Base-by-base conservation (phyloP, 2,329 filamentous ascomycete species). In the Coniella vitis region DNA sequence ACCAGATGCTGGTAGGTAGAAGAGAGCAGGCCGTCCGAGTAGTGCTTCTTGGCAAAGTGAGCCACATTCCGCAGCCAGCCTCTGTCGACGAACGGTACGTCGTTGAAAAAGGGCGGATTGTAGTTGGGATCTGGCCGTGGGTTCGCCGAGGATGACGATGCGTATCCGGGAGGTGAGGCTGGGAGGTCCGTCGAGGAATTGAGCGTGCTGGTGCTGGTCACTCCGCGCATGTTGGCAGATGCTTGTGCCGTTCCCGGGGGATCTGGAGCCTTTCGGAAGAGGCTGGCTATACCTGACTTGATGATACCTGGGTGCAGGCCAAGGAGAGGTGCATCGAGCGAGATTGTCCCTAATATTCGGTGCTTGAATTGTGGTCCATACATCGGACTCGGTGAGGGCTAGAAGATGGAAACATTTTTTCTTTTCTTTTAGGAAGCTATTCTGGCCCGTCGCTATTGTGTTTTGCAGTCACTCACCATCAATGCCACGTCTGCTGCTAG, bases 231-330 rank as follows among this genome's bases (percentile, higher is more conserved):
- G 3, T 55, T 49, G 10, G 48, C 42, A 31, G 35, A 55, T 35
- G 20, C 54, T 50, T 60, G 60, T 21, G 53, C 54, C 37, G 56
- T 38, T 38, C 57, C 59, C 17, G 61, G 56, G 4, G 62, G 55
- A 14, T 62, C 60, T 3, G 69, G 62, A 10, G 70, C 65, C 3
- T 71, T 65, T 32, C 73, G 69, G 64, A 95, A 93, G 10, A 95
- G 73, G 60, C 87, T 91, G 2, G 83, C 78, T 47, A 95, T 77
- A 2, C 90, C 88, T 34, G 86, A 86, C n/a, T 83, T 78, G 37
- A 95, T 79, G 37, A 96, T 86, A 5, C 90, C 87, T 1, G 89
- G 90, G 65, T 96, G 89, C 62, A 96, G 84, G 3, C 90, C 90
- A 5, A 95, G 72, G 51, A 94, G 89, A 0, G 90, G 90, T 0